phyloP scores from a whole-genome alignment of 208 protist species.

The Acanthamoeba triangularis region DNA sequence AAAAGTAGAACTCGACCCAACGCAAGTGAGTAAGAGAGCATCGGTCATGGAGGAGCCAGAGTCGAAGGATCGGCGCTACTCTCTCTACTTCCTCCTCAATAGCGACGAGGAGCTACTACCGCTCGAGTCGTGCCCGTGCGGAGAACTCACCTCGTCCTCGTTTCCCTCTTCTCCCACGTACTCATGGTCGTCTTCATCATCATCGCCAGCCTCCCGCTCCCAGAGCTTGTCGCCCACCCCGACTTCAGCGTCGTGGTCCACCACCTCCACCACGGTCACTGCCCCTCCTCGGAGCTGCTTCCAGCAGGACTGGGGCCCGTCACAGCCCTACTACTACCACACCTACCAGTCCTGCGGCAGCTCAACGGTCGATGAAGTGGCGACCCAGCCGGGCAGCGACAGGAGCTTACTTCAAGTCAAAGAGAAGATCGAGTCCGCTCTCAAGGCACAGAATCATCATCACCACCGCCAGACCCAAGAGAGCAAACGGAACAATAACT shows the following conservation, averaged over 20 bases:
- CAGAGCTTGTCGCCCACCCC: background rate
- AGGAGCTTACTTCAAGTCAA: background rate
- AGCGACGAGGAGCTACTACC: background rate
- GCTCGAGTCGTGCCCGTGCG: background rate
- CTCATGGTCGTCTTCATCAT: background rate
- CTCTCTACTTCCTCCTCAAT: conserved; percentile 26
- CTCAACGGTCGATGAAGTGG: background rate
- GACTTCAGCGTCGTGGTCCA: background rate
- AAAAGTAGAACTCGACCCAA: too few relatives aligned
- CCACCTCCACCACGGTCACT: background rate
- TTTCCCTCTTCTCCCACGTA: background rate
- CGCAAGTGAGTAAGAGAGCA: background rate
- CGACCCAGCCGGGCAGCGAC: background rate
- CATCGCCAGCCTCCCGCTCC: background rate
- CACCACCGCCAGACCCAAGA: background rate
- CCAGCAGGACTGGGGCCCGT: background rate
- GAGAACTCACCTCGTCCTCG: background rate
- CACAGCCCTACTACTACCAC: background rate
- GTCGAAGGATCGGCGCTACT: background rate
- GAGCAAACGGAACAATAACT: too few relatives aligned
- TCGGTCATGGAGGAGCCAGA: background rate
- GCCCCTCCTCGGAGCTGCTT: background rate
- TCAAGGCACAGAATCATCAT: too few relatives aligned
- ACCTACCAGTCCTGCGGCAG: background rate
- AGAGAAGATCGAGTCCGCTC: background rate